Evolutionary conservation across 2,329 filamentous ascomycete genomes (phyloP).

Genomic region (Fusarium praegraminearum): DNA sequence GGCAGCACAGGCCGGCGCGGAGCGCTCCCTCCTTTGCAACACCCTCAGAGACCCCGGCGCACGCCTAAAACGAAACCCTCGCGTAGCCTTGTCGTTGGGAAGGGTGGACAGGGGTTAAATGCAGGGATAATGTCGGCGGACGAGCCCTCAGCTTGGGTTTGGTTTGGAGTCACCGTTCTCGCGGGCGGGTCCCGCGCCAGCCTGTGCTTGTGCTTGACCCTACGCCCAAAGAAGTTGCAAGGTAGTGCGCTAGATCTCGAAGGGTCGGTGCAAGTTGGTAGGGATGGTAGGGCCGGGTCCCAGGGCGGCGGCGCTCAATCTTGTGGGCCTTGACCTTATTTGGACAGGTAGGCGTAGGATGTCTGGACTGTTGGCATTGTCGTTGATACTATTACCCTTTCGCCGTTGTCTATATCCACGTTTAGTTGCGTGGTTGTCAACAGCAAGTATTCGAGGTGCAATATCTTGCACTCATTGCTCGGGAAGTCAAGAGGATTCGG

Average conservation of each 20-base stretch:
- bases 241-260: conserved; percentile 35
- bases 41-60: conserved; percentile 29
- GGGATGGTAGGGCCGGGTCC: conserved; percentile 40
- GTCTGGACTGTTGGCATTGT: conserved; percentile 20
- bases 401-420: conserved; percentile 20
- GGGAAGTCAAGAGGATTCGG: conserved; percentile 8
- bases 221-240: conserved; percentile 37
- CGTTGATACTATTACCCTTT: conserved; percentile 32
- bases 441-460: conserved; percentile 1
- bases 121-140: conserved; percentile 41
- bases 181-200: conserved; percentile 32
- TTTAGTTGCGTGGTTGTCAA: conserved; percentile 17
- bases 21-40: conserved; percentile 33
- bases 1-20: conserved; percentile 46
- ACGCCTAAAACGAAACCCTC: conserved; percentile 44
- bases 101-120: conserved; percentile 37
- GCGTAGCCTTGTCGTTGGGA: conserved; percentile 46
- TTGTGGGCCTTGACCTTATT: conserved; percentile 21
- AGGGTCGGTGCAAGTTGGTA: conserved; percentile 44
- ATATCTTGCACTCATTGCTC: conserved; percentile 14
- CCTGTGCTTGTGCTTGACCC: conserved; percentile 24
- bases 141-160: conserved; percentile 36
- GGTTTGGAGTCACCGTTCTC: conserved; percentile 37
- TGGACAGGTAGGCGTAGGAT: conserved; percentile 10
- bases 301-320: conserved; percentile 38